Evolutionary conservation across 2,329 filamentous ascomycete genomes (phyloP), one percentile per base, ranked within the genome.

Genomic region (Tolypocladium amazonense): DNA sequence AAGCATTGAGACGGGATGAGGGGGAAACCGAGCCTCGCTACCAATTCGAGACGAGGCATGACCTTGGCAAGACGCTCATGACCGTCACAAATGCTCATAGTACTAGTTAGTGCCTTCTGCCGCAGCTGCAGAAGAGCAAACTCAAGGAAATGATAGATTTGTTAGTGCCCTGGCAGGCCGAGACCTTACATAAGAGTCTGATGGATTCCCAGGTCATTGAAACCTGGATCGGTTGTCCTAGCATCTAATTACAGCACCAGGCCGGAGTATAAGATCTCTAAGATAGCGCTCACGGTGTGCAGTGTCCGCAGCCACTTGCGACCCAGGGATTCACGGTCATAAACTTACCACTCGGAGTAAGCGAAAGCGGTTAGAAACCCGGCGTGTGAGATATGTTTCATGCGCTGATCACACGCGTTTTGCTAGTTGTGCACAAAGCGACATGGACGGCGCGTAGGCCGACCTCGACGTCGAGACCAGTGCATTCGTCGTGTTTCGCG

Each of bases 201-300:
- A 57, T n/a, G n/a, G n/a, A 11, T n/a, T 7, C 15, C 12, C 60
- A 58, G 14, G 58, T 56, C n/a, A 23, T 27, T 74, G 2, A 76
- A 73, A 0, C 53, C 80, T 3, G 77, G 75, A 35, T 79, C 77
- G 0, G 73, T 79, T 5, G 58, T 67, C 25, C 58, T 65, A 61
- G 68, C 69, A 0, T 15, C 63, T 0, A 55, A 53, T 4, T 74
- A 62, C 58, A 58, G 52, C 1, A 45, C 58, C 1, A 60, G 69
- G 71, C 74, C 35, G 81, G 81, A 62, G 72, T 77, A n/a, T n/a
- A n/a, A n/a, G n/a, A n/a, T n/a, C n/a, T n/a, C n/a, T n/a, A n/a
- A n/a, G n/a, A n/a, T n/a, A 0, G 77, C 77, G 0, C 61, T 80
- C 61, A 80, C 76, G 1, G 69, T 74, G 69, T 74, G 0, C 77